Percentiles rank a stretch among this genome's conserved stretches.
Conservation (phyloP, 768 basidiomycete genomes). For the Grammothele lineata region DNA sequence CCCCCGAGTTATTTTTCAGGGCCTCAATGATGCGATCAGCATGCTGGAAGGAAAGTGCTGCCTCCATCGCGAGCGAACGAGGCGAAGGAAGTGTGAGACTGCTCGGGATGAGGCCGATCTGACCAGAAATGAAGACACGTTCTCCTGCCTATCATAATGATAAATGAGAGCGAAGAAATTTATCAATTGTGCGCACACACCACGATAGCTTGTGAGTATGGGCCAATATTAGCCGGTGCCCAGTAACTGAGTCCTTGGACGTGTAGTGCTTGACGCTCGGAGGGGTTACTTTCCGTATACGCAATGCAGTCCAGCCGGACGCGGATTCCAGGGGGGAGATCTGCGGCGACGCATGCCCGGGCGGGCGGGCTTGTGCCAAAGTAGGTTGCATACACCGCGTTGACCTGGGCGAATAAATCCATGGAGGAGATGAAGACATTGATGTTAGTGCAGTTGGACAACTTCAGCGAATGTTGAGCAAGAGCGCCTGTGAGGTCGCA, state of each 20-base stretch:
- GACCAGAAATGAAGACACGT: constrained; percentile 87
- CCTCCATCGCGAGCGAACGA: constrained; percentile 54
- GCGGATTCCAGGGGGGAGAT: constrained; percentile 52
- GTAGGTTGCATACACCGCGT: constrained; percentile 71
- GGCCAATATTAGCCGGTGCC: constrained; percentile 99
- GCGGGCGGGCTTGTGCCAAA: constrained; percentile 93
- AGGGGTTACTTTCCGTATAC: constrained; percentile 36
- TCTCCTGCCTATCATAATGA: constrained; percentile 54
- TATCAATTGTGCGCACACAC: constrained; percentile 39
- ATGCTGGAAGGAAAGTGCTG: constrained; percentile 79
- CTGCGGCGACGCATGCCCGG: constrained; percentile 88
- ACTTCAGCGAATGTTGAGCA: constrained; percentile 38
- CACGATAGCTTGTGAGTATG: constrained; percentile 90
- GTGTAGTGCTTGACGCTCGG: constrained; percentile 73
- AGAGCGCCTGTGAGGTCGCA: neutral
- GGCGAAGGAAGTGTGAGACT: constrained; percentile 64
- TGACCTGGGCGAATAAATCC: constrained; percentile 71
- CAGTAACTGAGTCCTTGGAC: constrained; percentile 97
- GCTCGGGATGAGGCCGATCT: constrained; percentile 86
- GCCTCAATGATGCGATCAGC: constrained; percentile 62
- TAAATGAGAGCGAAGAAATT: neutral
- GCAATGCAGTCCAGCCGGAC: constrained; percentile 81
- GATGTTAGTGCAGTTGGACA: constrained; percentile 67
- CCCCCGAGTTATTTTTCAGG: constrained; percentile 48
- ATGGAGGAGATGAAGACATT: constrained; percentile 83